Base-by-base conservation (phyloP, 1,139 yeast genomes). In the Kluyveromyces sp. region DNA sequence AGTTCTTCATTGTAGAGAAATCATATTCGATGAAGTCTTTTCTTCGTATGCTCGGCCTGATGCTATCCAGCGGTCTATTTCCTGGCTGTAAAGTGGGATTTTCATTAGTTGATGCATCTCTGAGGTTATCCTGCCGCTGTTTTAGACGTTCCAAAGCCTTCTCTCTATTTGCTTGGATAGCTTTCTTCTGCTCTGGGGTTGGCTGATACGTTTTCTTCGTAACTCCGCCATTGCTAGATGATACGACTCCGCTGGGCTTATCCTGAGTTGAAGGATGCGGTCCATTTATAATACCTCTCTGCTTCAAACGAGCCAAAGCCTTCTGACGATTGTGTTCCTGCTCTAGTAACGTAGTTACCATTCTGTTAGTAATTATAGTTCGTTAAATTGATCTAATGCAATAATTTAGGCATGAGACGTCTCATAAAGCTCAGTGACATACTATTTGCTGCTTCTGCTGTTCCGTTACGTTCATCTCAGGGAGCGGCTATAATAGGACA, bases 1-100 rank as follows among this genome's bases (percentile, higher is more conserved):
- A 70, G 58, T 94, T 96, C 50, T 78, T 77, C 86, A 94, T 84
- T 17, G 89, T 84, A 3, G 96, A 77, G 53, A 94, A 77, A 63
- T 94, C 95, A 64, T 80, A 94, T 52, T 94, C 98, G 42, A 94
- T 89, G 63, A 88, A 94, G 59, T 87, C 87, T 36, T 73, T 68
- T 39, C 73, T 75, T 46, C 73, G 69, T 28, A 82, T 63, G 12
- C 66, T 60, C 2, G 71, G 71, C 18, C 60, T 54, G 30, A 66
- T 57, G 28, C 42, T 20, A 13, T 43, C 39, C 18, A 28, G 20
- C 9, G 37, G 32, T 18, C 45, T 20, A 3, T 33, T 30, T 29
- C 41, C 40, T 8, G 36, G 26, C 3, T 41, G 41, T 31, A 46
- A 42, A 34, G 54, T 31, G 25, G 45, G 55, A 36, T 47, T 51